A percentile compares a stretch with the other conserved stretches of the same genome.
phyloP scores from a whole-genome alignment of 345 rosid species.

The Excoecaria agallocha region DNA sequence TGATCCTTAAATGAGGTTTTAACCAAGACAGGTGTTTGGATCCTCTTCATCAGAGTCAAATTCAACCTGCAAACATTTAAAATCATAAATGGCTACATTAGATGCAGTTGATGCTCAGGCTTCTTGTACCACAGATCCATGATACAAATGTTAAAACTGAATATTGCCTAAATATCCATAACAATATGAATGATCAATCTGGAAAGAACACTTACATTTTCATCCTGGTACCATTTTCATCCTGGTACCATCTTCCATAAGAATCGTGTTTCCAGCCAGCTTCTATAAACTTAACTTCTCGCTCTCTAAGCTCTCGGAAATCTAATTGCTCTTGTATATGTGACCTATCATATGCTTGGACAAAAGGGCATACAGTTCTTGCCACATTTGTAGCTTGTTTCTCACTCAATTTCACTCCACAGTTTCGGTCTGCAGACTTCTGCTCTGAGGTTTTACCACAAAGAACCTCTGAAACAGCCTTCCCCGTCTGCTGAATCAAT shows the following conservation, averaged over 20 bases:
- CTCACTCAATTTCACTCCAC: constrained; percentile 4
- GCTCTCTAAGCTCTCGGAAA: constrained; percentile 35
- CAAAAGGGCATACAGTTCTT: constrained; percentile 7
- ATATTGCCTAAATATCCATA: neutral
- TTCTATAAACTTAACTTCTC: constrained; percentile 47
- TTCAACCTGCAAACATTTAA: constrained; percentile 35
- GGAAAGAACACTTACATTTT: constrained; percentile 36
- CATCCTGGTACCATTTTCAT: no score
- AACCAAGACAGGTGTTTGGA: constrained; percentile 35
- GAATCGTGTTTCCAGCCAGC: constrained; percentile 60
- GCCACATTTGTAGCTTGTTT: constrained; percentile 3
- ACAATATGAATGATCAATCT: neutral
- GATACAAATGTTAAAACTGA: neutral
- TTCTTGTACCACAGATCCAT: neutral
- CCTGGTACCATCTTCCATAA: constrained; percentile 51
- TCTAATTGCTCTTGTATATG: constrained; percentile 18
- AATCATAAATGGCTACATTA: neutral
- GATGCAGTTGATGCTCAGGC: neutral
- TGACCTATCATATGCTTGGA: constrained; percentile 11
- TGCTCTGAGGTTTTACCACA: neutral
- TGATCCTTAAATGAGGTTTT: neutral
- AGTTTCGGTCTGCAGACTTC: neutral
- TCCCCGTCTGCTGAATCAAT: constrained; percentile 36
- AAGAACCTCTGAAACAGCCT: constrained; percentile 34
- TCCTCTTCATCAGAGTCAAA: constrained; percentile 51